Conservation (phyloP, 495 filamentous ascomycete species). For the Aspergillus cristatus region DNA sequence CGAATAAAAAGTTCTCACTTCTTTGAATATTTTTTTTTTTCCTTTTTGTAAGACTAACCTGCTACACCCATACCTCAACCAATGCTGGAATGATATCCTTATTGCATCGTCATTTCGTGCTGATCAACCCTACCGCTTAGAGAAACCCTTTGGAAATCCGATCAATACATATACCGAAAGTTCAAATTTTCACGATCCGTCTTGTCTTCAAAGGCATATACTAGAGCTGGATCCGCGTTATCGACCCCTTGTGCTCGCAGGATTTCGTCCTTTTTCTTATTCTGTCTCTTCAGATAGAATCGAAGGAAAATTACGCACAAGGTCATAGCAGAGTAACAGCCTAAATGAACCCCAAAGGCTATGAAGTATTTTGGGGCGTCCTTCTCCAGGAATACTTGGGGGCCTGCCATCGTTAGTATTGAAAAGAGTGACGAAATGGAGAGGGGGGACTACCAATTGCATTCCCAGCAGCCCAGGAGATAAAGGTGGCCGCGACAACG, state of each 20-base stretch:
- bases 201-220: conserved; percentile 39
- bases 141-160: too few species aligned
- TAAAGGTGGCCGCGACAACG: conserved; percentile 36
- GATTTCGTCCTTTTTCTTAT: conserved; percentile 31
- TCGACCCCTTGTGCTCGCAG: conserved; percentile 18
- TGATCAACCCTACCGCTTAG: too few species aligned
- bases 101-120: too few species aligned
- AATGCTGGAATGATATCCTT: too few species aligned
- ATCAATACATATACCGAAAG: conserved; percentile 41
- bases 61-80: too few species aligned
- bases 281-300: conserved; percentile 27
- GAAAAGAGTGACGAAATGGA: neutral
- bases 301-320: conserved; percentile 26
- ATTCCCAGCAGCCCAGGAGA: conserved; percentile 36
- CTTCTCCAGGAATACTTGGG: conserved; percentile 34
- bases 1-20: too few species aligned
- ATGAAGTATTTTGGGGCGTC: conserved; percentile 33
- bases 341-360: conserved; percentile 35
- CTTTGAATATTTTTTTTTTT: too few species aligned
- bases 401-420: conserved; percentile 21
- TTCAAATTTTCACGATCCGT: conserved; percentile 40
- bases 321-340: conserved; percentile 31
- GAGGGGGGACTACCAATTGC: conserved; percentile 22
- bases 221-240: conserved; percentile 21
- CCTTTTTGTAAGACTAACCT: too few species aligned